Conservation (phyloP, 345 rosid genomes). For the Capsella bursapastoris region DNA sequence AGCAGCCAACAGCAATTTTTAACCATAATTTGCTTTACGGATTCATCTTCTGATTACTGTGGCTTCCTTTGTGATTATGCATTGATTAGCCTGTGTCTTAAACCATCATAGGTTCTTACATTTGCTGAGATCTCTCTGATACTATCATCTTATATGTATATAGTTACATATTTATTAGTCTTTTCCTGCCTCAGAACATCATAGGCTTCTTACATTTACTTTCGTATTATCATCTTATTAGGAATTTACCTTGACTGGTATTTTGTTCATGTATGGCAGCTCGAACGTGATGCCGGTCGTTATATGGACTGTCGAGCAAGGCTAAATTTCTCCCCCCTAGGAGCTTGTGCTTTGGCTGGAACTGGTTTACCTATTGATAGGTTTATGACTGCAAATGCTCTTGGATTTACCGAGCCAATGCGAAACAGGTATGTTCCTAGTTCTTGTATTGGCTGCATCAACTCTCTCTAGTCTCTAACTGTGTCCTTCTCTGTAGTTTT, state of each 20-base stretch:
- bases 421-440: conserved; percentile 74
- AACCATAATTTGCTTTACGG: background rate
- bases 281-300: conserved; percentile 91
- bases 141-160: too few relatives aligned
- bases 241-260: conserved; percentile 10
- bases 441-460: background rate
- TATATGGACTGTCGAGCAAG: conserved; percentile 76
- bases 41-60: background rate
- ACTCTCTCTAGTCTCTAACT: background rate
- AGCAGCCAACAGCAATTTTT: background rate
- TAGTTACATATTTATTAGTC: background rate
- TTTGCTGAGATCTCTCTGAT: background rate
- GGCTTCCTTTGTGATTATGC: conserved; percentile 13
- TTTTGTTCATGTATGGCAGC: conserved; percentile 58
- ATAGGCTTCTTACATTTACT: conserved; percentile 18
- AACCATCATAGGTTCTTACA: conserved; percentile 15
- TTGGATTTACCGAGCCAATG: conserved; percentile 87
- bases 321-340: conserved; percentile 82
- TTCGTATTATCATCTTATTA: background rate
- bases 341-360: conserved; percentile 98
- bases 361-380: conserved; percentile 94
- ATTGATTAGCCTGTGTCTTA: background rate
- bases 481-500: background rate
- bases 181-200: conserved; percentile 4
- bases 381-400: conserved; percentile 73